Evolutionary conservation across 2,329 filamentous ascomycete species (phyloP).

Genomic region (Blastomyces parvus): DNA sequence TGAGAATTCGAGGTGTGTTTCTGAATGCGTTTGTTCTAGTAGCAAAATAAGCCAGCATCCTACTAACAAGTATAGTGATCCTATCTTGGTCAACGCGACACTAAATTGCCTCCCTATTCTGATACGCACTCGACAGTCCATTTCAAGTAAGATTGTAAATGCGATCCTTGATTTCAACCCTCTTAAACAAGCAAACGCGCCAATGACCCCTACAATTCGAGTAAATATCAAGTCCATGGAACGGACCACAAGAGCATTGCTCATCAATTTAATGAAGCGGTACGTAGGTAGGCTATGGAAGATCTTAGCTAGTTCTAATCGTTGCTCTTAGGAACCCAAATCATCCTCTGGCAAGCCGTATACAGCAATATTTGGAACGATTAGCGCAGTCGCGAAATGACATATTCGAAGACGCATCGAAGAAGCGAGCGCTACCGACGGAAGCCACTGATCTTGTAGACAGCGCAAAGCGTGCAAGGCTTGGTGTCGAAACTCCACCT

Average conservation of each 20-base stretch:
- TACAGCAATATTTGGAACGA: conserved; percentile 79
- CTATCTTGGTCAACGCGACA: conserved; percentile 79
- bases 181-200: conserved; percentile 64
- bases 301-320: conserved; percentile 16
- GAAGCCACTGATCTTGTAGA: conserved; percentile 66
- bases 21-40: conserved; percentile 4
- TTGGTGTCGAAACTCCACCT: conserved; percentile 46
- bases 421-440: conserved; percentile 64
- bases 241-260: conserved; percentile 74
- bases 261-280: conserved; percentile 75
- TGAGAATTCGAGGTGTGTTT: conserved; percentile 67
- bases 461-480: conserved; percentile 67
- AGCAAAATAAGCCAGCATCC: not conserved
- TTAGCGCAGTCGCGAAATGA: conserved; percentile 69
- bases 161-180: conserved; percentile 88
- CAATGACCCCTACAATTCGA: conserved; percentile 67
- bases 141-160: conserved; percentile 76
- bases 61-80: conserved; percentile 52
- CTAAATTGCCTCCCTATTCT: conserved; percentile 79
- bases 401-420: conserved; percentile 63
- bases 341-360: conserved; percentile 62
- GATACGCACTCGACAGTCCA: conserved; percentile 68
- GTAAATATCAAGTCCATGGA: conserved; percentile 90
- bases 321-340: conserved; percentile 58
- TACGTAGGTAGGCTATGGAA: conserved; percentile 31